A percentile compares a stretch with the other conserved stretches of the same genome.
phyloP scores from a whole-genome alignment of 495 filamentous ascomycete species.

The Aspergillus incahuasiensis region DNA sequence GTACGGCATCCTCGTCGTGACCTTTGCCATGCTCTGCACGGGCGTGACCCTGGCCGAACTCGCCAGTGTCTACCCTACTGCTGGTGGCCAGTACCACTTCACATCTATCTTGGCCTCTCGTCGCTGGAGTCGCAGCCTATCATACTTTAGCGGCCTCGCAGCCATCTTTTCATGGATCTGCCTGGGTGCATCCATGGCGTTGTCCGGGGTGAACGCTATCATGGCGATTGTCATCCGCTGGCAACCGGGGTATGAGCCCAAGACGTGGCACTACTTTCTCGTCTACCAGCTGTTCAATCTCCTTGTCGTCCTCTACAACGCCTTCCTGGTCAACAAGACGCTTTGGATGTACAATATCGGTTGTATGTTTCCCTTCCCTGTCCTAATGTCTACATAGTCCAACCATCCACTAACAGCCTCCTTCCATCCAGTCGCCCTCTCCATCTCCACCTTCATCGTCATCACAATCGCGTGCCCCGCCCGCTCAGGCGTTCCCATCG shows the following conservation, averaged over 20 bases:
- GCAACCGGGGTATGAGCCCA: slow-evolving; percentile 20
- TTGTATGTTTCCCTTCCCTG: slow-evolving; percentile 16
- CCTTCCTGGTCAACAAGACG: slow-evolving; percentile 25
- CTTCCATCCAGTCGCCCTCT: slow-evolving; percentile 20
- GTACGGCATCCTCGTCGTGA: slow-evolving; percentile 28
- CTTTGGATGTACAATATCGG: slow-evolving; percentile 31
- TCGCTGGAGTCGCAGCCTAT: slow-evolving; percentile 20
- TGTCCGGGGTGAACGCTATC: slow-evolving; percentile 21
- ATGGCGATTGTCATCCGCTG: slow-evolving; percentile 28
- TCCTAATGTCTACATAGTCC: not conserved
- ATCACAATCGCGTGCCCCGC: slow-evolving; percentile 28
- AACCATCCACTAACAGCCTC: not conserved
- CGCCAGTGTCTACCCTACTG: slow-evolving; percentile 48
- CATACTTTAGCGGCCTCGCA: slow-evolving; percentile 27
- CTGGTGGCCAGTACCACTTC: slow-evolving; percentile 47
- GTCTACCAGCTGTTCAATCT: slow-evolving; percentile 37
- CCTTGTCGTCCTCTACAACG: slow-evolving; percentile 24
- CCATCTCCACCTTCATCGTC: slow-evolving; percentile 23
- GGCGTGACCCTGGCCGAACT: slow-evolving; percentile 47
- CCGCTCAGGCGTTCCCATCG: slow-evolving; percentile 18
- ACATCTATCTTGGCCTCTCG: slow-evolving; percentile 27
- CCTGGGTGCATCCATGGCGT: slow-evolving; percentile 19
- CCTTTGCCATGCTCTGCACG: slow-evolving; percentile 28
- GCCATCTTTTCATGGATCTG: slow-evolving; percentile 28
- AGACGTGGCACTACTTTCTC: slow-evolving; percentile 35